phyloP scores from a whole-genome alignment of 2,329 filamentous ascomycete genomes.

The Fusarium goolgardi region DNA sequence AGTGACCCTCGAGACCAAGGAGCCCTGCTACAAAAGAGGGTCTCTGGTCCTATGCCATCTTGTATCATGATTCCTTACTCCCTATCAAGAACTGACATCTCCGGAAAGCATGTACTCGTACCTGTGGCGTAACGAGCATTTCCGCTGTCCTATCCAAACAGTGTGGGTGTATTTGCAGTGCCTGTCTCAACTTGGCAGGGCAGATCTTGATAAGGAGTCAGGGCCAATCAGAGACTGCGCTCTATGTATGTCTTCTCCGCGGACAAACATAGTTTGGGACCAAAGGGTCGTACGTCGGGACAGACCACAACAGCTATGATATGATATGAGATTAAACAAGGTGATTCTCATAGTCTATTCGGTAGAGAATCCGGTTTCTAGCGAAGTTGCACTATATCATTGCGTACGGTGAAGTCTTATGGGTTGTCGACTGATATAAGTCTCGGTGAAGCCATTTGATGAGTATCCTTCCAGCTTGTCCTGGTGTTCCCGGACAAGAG shows the following conservation, averaged over 20 bases:
- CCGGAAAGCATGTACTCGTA: slow-evolving; percentile 24
- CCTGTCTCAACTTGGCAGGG: slow-evolving; percentile 13
- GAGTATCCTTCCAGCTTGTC: background rate
- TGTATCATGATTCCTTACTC: slow-evolving; percentile 23
- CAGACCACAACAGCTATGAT: slow-evolving; percentile 31
- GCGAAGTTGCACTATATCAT: slow-evolving; percentile 10
- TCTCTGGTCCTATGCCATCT: slow-evolving; percentile 17
- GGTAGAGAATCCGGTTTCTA: slow-evolving; percentile 13
- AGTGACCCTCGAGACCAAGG: slow-evolving; percentile 16
- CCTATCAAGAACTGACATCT: slow-evolving; percentile 43
- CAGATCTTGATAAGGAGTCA: slow-evolving; percentile 44
- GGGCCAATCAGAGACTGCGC: slow-evolving; percentile 36
- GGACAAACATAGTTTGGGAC: slow-evolving; percentile 36
- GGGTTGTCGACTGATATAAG: slow-evolving; percentile 20
- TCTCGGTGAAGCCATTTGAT: slow-evolving; percentile 22
- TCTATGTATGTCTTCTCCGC: slow-evolving; percentile 29
- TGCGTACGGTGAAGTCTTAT: slow-evolving; percentile 11
- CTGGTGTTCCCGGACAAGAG: background rate
- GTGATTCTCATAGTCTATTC: slow-evolving; percentile 19
- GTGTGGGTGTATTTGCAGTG: slow-evolving; percentile 22
- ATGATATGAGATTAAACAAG: slow-evolving; percentile 25
- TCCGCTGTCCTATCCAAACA: slow-evolving; percentile 31
- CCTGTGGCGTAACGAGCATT: slow-evolving; percentile 38
- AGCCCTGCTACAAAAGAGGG: slow-evolving; percentile 30
- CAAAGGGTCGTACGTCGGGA: slow-evolving; percentile 38